A percentile compares a stretch with the other conserved stretches of the same genome.
Evolutionary conservation across 75 land plant species (phyloP).

Genomic region (Sequoia sempervirens): DNA sequence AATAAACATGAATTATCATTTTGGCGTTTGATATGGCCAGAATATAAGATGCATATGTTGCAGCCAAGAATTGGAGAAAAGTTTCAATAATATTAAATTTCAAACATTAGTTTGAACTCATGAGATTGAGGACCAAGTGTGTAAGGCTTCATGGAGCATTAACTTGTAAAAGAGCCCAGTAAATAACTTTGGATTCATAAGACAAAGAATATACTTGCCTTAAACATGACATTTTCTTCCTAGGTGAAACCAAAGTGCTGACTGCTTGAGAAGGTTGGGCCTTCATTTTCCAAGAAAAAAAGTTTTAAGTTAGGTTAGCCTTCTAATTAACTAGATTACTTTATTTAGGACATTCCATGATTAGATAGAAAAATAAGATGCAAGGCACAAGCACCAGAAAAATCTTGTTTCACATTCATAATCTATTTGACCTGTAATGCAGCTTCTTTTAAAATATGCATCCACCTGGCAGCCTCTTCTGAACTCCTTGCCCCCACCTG

Average conservation of each 20-base stretch:
- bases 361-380: not conserved
- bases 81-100: not conserved
- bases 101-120: not conserved
- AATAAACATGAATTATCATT: not conserved
- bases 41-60: not conserved
- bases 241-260: slow-evolving; percentile 19
- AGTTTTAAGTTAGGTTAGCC: not conserved
- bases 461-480: slow-evolving; percentile 96
- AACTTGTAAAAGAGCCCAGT: not conserved
- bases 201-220: slow-evolving; percentile 11
- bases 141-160: not conserved
- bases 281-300: slow-evolving; percentile 10
- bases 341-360: not conserved
- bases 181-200: not conserved
- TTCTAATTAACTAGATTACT: not conserved
- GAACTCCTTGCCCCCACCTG: slow-evolving; percentile 86
- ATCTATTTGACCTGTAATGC: slow-evolving; percentile 46
- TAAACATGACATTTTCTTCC: slow-evolving; percentile 17
- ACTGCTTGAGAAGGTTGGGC: slow-evolving; percentile 22
- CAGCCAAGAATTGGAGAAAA: not conserved
- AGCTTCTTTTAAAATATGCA: slow-evolving; percentile 61
- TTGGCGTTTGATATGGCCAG: not conserved
- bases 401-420: not conserved
- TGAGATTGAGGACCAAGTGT: not conserved
- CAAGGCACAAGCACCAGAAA: not conserved